phyloP scores from a whole-genome alignment of 2,329 filamentous ascomycete genomes.

The Diaporthe australafricana region DNA sequence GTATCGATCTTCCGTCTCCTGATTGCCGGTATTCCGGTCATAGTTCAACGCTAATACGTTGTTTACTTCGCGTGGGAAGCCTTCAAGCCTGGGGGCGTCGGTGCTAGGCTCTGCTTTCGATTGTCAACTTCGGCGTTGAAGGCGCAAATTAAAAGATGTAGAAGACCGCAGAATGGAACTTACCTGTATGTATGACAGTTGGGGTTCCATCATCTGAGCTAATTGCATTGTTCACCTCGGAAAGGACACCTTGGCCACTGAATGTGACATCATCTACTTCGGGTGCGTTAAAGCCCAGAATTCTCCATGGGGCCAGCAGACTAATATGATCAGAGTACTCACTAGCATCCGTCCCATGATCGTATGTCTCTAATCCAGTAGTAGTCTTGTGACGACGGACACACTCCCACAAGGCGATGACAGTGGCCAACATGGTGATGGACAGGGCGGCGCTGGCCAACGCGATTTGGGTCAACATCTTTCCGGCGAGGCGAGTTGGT shows the following conservation, averaged over 20 bases:
- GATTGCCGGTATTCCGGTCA: background rate
- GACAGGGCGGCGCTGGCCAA: background rate
- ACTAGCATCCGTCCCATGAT: background rate
- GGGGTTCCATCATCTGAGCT: background rate
- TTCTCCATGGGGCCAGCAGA: too few species aligned
- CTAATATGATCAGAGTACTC: background rate
- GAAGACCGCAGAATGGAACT: background rate
- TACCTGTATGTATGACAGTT: background rate
- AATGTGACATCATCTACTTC: background rate
- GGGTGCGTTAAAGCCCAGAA: too few species aligned
- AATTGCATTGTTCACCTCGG: background rate
- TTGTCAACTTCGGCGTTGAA: background rate
- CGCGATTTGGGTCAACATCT: background rate
- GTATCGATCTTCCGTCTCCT: background rate
- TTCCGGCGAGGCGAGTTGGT: too few species aligned
- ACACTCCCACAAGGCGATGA: slow-evolving; percentile 13
- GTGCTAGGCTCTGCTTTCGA: too few species aligned
- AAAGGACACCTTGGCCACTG: background rate
- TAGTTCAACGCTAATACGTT: background rate
- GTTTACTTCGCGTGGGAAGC: too few species aligned
- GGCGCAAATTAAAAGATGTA: background rate
- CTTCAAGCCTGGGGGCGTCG: too few species aligned
- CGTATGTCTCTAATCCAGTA: background rate
- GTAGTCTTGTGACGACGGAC: background rate
- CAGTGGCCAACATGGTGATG: background rate